Evolutionary conservation across 305 asterid species (phyloP).

Genomic region (Andrographis paniculata): DNA sequence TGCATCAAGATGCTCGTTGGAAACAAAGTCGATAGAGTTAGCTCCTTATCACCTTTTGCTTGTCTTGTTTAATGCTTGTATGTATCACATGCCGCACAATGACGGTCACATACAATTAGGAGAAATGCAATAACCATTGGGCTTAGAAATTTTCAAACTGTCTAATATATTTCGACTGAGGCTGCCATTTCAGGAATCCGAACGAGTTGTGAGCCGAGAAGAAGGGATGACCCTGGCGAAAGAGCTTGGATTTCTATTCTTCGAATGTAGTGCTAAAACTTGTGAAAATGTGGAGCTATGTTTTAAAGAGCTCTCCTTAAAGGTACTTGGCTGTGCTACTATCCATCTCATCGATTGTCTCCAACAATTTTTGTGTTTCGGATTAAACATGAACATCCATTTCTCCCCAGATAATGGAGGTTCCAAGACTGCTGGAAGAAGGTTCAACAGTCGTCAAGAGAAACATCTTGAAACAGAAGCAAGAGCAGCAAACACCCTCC

Average conservation of each 20-base stretch:
- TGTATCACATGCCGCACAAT: no score
- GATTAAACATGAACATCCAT: no score
- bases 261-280: constrained; percentile 86
- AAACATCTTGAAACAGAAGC: constrained; percentile 79
- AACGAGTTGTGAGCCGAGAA: constrained; percentile 70
- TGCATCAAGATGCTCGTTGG: constrained; percentile 96
- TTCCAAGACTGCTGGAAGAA: constrained; percentile 89
- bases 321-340: constrained; percentile 36
- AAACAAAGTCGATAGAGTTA: constrained; percentile 88
- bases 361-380: no score
- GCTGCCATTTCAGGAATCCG: constrained; percentile 92
- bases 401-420: constrained; percentile 79
- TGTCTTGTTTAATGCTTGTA: no score
- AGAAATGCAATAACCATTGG: no score
- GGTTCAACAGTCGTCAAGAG: constrained; percentile 70
- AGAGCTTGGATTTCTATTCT: constrained; percentile 71
- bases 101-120: no score
- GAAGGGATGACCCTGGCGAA: constrained; percentile 73
- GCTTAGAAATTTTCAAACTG: no score
- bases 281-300: constrained; percentile 76
- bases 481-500: constrained; percentile 46
- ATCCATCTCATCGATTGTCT: no score
- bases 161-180: no score
- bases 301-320: constrained; percentile 67
- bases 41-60: no score